A percentile compares a stretch with the other conserved stretches of the same genome.
These are phyloP conservation scores for Fusarium goolgardi DNA, from an alignment of 2,329 filamentous ascomycete species.

Conservation along the genomic window DNA sequence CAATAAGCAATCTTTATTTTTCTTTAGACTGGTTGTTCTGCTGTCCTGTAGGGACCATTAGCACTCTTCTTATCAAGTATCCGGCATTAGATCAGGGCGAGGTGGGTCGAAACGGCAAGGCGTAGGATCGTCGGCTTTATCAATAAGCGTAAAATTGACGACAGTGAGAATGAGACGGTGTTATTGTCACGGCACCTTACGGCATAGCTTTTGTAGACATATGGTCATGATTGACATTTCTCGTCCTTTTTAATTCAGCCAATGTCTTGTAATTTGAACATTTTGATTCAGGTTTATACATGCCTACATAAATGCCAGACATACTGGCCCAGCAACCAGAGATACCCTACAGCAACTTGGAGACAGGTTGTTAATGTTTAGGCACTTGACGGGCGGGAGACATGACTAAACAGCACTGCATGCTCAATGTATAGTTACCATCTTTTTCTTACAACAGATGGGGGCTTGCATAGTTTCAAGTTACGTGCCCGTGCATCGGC, in stretches of 20 bases:
- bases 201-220: background rate
- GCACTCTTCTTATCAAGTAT: background rate
- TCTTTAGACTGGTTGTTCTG: background rate
- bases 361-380: background rate
- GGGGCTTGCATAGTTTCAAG: conserved; percentile 30
- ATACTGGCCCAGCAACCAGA: conserved; percentile 6
- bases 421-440: background rate
- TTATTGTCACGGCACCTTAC: background rate
- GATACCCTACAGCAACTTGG: conserved; percentile 25
- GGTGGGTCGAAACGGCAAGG: conserved; percentile 9
- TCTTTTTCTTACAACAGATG: conserved; percentile 3
- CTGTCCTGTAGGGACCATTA: background rate
- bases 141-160: conserved; percentile 8
- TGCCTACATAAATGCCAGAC: too few species aligned
- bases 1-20: conserved; percentile 29
- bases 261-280: background rate
- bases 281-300: background rate
- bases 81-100: background rate
- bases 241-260: background rate
- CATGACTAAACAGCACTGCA: background rate
- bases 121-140: background rate
- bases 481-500: conserved; percentile 30
- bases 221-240: background rate
- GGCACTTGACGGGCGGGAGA: background rate
- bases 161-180: background rate